Evolutionary conservation across 1,284 basidiomycete species (phyloP).

Genomic region (Leccinum griseonigrum): DNA sequence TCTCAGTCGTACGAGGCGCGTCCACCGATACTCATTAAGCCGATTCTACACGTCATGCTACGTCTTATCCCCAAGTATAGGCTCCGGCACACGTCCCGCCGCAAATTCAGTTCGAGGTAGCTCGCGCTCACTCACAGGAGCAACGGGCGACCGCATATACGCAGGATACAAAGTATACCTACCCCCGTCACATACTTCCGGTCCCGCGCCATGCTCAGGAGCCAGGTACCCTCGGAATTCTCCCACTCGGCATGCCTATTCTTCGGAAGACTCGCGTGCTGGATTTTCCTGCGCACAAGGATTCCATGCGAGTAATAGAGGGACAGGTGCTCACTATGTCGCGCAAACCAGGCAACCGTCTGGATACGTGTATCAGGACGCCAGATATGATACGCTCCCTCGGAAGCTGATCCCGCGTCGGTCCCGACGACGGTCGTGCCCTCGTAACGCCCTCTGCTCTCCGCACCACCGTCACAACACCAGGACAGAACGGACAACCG

Average conservation of each 20-base stretch:
- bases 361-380: conserved; percentile 22
- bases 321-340: conserved; percentile 13
- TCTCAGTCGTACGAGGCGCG: conserved; percentile 26
- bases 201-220: conserved; percentile 16
- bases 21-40: conserved; percentile 20
- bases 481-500: conserved; percentile 23
- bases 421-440: conserved; percentile 18
- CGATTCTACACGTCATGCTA: conserved; percentile 22
- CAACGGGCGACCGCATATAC: conserved; percentile 24
- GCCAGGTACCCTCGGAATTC: conserved; percentile 19
- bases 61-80: conserved; percentile 24
- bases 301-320: conserved; percentile 13
- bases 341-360: conserved; percentile 24
- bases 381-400: conserved; percentile 21
- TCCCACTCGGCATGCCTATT: conserved; percentile 17
- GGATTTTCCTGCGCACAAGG: conserved; percentile 21
- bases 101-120: conserved; percentile 18
- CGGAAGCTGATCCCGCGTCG: conserved; percentile 22
- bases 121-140: conserved; percentile 22
- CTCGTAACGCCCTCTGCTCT: conserved; percentile 17
- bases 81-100: conserved; percentile 14
- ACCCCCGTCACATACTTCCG: conserved; percentile 21
- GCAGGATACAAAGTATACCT: conserved; percentile 25
- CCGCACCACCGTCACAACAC: conserved; percentile 19
- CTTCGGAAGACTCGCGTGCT: conserved; percentile 23